Conservation (phyloP, 257 asterid species). For the Jacaranda copaia region DNA sequence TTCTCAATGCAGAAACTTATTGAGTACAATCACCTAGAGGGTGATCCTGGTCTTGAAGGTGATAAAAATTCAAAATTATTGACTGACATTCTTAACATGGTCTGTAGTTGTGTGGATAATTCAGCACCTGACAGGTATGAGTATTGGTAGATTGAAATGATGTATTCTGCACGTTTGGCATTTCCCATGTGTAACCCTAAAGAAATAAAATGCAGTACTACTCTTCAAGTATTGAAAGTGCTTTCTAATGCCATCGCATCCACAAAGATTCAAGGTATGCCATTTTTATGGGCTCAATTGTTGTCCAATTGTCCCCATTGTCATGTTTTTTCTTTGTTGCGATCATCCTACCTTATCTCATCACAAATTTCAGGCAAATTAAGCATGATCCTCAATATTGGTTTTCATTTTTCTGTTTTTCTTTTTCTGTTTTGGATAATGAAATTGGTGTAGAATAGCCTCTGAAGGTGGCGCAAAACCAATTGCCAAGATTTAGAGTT, state of each 20-base stretch:
- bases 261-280: constrained; percentile 84
- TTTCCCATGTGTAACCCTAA: constrained; percentile 39
- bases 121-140: constrained; percentile 91
- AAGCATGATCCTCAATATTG: constrained; percentile 3
- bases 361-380: neutral
- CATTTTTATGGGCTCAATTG: constrained; percentile 32
- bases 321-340: neutral
- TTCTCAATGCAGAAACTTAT: constrained; percentile 81
- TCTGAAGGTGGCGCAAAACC: no score
- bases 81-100: constrained; percentile 86
- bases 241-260: constrained; percentile 93
- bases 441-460: no score
- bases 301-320: neutral
- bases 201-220: constrained; percentile 71
- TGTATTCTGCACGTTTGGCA: constrained; percentile 31
- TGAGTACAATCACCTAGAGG: constrained; percentile 94
- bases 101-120: constrained; percentile 84
- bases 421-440: neutral
- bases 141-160: constrained; percentile 15
- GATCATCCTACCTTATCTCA: no score
- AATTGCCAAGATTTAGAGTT: no score
- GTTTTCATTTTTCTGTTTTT: neutral
- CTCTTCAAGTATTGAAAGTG: constrained; percentile 97
- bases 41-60: constrained; percentile 92
- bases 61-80: constrained; percentile 74